phyloP scores from a whole-genome alignment of 2,329 filamentous ascomycete genomes.

The Stagonosporopsis tanaceti region DNA sequence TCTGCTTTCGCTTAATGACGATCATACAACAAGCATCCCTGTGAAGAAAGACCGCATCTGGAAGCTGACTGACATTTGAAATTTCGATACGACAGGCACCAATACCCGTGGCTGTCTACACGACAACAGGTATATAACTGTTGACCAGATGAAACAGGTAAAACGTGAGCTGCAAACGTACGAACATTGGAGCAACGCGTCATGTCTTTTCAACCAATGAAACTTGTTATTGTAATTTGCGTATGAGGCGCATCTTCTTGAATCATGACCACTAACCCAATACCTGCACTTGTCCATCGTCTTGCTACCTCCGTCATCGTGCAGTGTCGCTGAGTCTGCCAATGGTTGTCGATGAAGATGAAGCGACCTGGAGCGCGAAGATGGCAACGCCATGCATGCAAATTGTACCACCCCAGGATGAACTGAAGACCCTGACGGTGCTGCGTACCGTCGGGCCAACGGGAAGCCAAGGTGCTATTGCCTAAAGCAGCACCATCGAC shows the following conservation, averaged over 20 bases:
- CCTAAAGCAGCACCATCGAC: slow-evolving; percentile 5
- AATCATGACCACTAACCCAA: neutral
- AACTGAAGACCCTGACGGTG: slow-evolving; percentile 19
- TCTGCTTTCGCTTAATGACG: slow-evolving; percentile 10
- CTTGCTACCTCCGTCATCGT: neutral
- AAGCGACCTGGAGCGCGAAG: slow-evolving; percentile 2
- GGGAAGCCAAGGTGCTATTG: neutral
- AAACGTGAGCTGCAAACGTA: slow-evolving; percentile 12
- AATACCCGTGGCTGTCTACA: neutral
- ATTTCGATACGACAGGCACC: slow-evolving; percentile 1
- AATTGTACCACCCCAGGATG: slow-evolving; percentile 2
- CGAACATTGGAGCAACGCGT: slow-evolving; percentile 1
- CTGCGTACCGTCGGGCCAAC: neutral
- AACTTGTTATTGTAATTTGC: neutral
- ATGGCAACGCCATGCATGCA: neutral
- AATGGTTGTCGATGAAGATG: neutral
- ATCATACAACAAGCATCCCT: slow-evolving; percentile 6
- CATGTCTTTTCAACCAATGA: neutral
- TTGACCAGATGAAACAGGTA: neutral
- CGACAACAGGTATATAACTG: neutral
- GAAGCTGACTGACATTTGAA: slow-evolving; percentile 9
- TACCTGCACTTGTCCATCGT: neutral
- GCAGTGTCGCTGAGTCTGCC: neutral
- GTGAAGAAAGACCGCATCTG: neutral
- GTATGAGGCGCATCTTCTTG: neutral